Base-by-base conservation (phyloP, 306 rosid species). In the Cicer bijugum region DNA sequence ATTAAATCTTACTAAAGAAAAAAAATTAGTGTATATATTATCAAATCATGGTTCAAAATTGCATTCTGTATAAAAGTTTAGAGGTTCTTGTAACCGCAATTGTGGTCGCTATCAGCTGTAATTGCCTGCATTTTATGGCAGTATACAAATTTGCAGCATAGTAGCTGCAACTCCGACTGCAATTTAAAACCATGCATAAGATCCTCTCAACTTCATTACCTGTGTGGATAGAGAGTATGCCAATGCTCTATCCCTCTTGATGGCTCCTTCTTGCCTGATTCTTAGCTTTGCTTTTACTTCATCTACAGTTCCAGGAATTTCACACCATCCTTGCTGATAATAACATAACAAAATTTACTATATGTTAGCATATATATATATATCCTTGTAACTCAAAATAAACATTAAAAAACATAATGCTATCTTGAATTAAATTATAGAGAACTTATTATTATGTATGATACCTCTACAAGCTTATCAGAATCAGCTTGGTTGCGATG, bases 271-370 rank as follows among this genome's bases (percentile, higher is more conserved):
- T 76, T 88, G 93, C 78, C 92, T 88, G 86, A 83, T 78, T 42
- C 88, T 82, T 35, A 91, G 89, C 88, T 91, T 89, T 59, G 74
- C 77, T 78, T 79, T 84, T 79, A 91, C 90, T 76, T 89, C 96
- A 74, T 84, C 92, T 19, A 59, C 81, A 33, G 91, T 85, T 81
- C 97, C 94, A 17, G 85, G 96, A 65, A 83, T 83, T 39, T 85
- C 89, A 77, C 96, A 89, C 97, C 98, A 93, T 66, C 96, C 89
- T 57, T 74, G 81, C 98, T 93, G 88, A 72, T 66, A 77, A 69
- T 35, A 68, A 37, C 39, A 43, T 12, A 12, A 63, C n/a, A 51
- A 53, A 42, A 19, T 47, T 61, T 12, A 28, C n/a, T 1, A 15
- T 6, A 33, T 16, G 58, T 80, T 74, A 85, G 69, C 52, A 71